Evolutionary conservation across 352 stramenopile species (phyloP).

Genomic region (Plasmopara muralis): DNA sequence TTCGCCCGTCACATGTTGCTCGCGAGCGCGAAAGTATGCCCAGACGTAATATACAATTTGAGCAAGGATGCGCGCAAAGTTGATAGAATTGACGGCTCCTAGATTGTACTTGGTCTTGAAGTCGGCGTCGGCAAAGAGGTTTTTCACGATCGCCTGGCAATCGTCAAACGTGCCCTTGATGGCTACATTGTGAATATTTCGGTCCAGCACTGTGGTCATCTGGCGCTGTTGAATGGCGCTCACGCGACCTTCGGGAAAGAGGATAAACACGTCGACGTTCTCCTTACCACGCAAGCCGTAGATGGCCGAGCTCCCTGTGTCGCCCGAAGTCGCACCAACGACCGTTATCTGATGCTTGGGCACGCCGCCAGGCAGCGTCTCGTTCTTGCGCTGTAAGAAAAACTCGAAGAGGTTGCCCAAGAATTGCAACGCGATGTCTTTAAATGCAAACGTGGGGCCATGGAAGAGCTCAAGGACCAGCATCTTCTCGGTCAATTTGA

Average conservation of each 20-base stretch:
- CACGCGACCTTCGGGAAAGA: conserved; percentile 95
- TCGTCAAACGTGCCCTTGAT: conserved; percentile 97
- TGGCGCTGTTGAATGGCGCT: conserved; percentile 97
- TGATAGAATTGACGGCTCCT: conserved; percentile 99
- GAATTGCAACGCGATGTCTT: conserved; percentile 99
- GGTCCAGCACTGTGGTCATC: conserved; percentile 98
- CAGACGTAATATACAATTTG: conserved; percentile 99
- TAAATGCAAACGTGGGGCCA: conserved; percentile 98
- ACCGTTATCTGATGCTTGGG: conserved; percentile 90
- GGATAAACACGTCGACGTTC: conserved; percentile 97
- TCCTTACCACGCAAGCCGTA: conserved; percentile 96
- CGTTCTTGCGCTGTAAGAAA: conserved; percentile 91
- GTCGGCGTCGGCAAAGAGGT: conserved; percentile 90
- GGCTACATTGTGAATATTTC: conserved; percentile 97
- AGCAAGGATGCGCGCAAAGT: conserved; percentile 98
- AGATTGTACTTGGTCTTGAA: conserved; percentile 93
- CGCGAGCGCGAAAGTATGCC: conserved; percentile 90
- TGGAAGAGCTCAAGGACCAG: conserved; percentile 98
- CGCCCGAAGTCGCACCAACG: conserved; percentile 95
- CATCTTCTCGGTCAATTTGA: conserved; percentile 85
- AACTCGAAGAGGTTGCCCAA: conserved; percentile 99
- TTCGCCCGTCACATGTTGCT: conserved; percentile 56
- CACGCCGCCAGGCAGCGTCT: conserved; percentile 35
- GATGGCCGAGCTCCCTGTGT: conserved; percentile 97
- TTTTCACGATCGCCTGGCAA: conserved; percentile 99